A percentile compares a stretch with the other conserved stretches of the same genome.
These are phyloP conservation scores for Edaphochlamys debaryana DNA, from an alignment of 139 green algal species.

Conservation along the genomic window DNA sequence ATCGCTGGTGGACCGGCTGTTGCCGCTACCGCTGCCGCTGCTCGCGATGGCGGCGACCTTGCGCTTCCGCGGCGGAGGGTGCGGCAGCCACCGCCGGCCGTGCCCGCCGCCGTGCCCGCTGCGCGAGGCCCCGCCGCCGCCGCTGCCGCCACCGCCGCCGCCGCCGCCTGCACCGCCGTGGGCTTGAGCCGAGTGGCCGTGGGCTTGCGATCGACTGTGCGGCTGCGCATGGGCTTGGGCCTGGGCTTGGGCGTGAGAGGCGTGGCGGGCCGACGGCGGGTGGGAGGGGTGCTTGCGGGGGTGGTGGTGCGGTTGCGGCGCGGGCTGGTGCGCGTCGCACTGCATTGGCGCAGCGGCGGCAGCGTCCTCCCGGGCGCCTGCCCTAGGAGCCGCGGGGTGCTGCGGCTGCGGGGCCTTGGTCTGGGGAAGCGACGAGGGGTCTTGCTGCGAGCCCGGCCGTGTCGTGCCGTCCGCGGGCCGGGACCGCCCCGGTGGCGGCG, in stretches of 20 bases:
- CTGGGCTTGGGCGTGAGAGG: neutral
- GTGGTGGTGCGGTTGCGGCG: no score
- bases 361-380: neutral
- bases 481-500: no score
- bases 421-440: neutral
- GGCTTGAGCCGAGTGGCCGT: neutral
- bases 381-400: neutral
- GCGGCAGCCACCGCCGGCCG: no score
- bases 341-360: no score
- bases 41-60: slow-evolving; percentile 16
- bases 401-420: neutral
- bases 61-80: neutral
- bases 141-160: neutral
- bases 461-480: no score
- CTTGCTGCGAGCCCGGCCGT: no score
- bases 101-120: no score
- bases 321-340: no score
- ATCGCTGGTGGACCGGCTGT: neutral
- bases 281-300: neutral
- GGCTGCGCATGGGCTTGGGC: no score
- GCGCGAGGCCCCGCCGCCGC: no score
- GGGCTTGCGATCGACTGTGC: no score
- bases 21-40: neutral
- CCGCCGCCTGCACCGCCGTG: neutral
- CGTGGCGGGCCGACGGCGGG: neutral